These are phyloP conservation scores for Dactylis glomerata DNA, from an alignment of 176 grass and related monocot species.

Conservation along the genomic window DNA sequence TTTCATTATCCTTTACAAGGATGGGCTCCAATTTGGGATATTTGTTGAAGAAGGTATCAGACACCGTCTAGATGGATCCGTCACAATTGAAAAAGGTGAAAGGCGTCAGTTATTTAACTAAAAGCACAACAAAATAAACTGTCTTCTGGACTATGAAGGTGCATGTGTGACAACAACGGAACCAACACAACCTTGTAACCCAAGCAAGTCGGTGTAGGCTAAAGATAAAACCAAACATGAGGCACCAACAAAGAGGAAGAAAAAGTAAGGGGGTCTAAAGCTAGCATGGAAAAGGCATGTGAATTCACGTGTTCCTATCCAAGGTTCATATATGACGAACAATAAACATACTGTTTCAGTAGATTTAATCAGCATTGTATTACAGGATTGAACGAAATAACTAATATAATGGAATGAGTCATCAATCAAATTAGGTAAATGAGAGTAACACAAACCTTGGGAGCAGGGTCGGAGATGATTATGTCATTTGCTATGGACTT, in stretches of 20 bases:
- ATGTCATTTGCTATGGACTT: no score
- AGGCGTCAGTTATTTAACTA: not conserved
- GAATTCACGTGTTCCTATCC: no score
- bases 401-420: not conserved
- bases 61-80: not conserved
- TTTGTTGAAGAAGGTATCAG: not conserved
- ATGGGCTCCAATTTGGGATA: not conserved
- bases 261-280: not conserved
- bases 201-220: not conserved
- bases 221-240: not conserved
- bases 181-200: not conserved
- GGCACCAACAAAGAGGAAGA: not conserved
- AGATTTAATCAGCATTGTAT: not conserved
- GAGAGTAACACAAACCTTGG: not conserved
- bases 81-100: conserved; percentile 2
- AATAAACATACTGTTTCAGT: not conserved
- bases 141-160: not conserved
- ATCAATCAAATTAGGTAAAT: not conserved
- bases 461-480: no score
- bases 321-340: not conserved
- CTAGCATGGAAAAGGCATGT: not conserved
- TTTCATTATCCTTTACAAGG: not conserved
- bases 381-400: no score
- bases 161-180: not conserved
- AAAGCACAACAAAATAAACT: not conserved